These are phyloP conservation scores for Quercus engelmannii DNA, from an alignment of 306 rosid genomes.

Conservation along the genomic window DNA sequence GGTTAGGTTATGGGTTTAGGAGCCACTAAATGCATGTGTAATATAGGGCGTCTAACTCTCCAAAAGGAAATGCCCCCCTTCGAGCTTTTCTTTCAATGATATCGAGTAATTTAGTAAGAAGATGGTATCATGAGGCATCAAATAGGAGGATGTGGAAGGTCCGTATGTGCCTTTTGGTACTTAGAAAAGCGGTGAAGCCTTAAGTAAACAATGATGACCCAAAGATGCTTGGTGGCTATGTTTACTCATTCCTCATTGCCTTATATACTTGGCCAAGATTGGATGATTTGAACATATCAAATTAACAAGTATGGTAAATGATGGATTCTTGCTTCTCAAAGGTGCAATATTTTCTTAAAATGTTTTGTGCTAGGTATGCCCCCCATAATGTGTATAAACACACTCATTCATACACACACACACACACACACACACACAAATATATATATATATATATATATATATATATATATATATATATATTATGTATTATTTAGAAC, in stretches of 20 bases:
- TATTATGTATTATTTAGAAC: too few species aligned
- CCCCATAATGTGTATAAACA: too few species aligned
- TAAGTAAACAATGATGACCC: not conserved
- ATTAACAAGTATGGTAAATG: not conserved
- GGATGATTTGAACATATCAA: not conserved
- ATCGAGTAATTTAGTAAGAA: too few species aligned
- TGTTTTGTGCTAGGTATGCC: not conserved
- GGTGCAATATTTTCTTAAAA: not conserved
- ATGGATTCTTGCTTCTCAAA: not conserved
- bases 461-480: too few species aligned
- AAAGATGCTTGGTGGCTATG: too few species aligned
- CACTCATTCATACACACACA: too few species aligned
- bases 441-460: too few species aligned
- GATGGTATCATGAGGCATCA: not conserved
- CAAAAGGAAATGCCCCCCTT: not conserved
- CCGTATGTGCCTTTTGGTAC: not conserved
- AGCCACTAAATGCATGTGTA: too few species aligned
- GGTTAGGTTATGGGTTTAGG: not conserved
- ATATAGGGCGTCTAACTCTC: not conserved
- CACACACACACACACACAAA: too few species aligned
- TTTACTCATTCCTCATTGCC: too few species aligned
- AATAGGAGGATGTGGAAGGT: not conserved
- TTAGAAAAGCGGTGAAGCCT: not conserved
- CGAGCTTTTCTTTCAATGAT: not conserved
- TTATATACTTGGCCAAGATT: too few species aligned